Base-by-base conservation (phyloP, 2,329 filamentous ascomycete genomes). In the Exserohilum rostratum region DNA sequence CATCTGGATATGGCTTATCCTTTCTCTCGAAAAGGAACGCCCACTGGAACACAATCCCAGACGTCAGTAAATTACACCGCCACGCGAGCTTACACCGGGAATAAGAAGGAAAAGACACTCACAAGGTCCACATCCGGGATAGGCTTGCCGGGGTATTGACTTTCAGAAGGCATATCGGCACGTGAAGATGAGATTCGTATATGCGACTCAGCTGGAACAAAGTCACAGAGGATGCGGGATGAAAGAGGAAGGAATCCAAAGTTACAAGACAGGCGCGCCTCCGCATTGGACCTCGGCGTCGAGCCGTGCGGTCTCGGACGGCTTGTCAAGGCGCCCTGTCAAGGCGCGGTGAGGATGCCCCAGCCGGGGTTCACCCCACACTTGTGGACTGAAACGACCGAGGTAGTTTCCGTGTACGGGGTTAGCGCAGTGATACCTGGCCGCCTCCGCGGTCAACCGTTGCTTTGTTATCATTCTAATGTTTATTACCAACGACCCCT, bases 11-110 rank as follows among this genome's bases (percentile, higher is more conserved):
- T 2, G 78, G 75, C 61, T 78, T 85, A 61, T 88, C 80, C 62
- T 85, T 86, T 53, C 83, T 80, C 64, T 92, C 87, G 68, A 96
- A 92, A 40, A 96, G 78, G 53, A 92, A 87, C 0, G 82, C 82
- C 90, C 90, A 96, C 54, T 56, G 39, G 15, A 4, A 34, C 37
- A 12, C 9, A 46, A 2, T 25, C 13, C 13, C 22, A 42, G 22
- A 31, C 20, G 33, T 53, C 47, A 55, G 45, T 12, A 39, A 9
- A 47, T 33, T 7, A n/a, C 12, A 12, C 11, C 17, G 15, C 13
- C 25, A 31, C n/a, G 5, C 27, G 25, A 37, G 35, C 47, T 55
- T 51, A 33, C 51, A 33, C 30, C 47, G 30, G 30, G n/a, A 4
- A 29, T 13, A 3, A n/a, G n/a, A 4, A 29, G 13, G 2, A n/a